Conservation (phyloP, 2,329 filamentous ascomycete genomes). For the Fusarium concolor region DNA sequence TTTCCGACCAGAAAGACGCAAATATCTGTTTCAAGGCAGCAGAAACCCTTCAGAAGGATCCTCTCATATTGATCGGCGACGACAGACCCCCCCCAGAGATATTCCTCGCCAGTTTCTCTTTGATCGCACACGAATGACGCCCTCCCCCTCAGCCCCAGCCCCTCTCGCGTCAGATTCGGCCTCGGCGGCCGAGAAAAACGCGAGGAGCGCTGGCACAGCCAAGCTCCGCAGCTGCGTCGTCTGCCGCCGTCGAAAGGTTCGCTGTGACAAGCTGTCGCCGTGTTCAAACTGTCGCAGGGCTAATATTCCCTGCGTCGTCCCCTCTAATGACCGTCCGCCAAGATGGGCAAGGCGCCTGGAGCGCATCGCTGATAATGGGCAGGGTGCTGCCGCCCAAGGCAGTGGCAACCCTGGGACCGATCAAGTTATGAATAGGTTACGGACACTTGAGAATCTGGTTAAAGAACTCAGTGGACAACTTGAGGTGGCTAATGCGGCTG, state of each 20-base stretch:
- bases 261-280: conserved; percentile 67
- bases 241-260: conserved; percentile 67
- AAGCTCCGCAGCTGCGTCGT: conserved; percentile 61
- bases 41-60: not conserved
- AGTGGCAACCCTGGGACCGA: conserved; percentile 44
- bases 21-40: not conserved
- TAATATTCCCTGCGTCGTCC: conserved; percentile 63
- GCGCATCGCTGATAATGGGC: conserved; percentile 48
- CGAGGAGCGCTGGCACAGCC: conserved; percentile 25
- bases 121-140: conserved; percentile 5
- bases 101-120: not conserved
- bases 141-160: not conserved
- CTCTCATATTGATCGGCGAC: rapidly evolving
- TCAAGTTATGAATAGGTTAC: conserved; percentile 62
- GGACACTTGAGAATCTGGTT: conserved; percentile 62
- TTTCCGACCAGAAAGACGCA: not conserved
- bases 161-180: conserved; percentile 35
- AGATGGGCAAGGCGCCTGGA: conserved; percentile 66
- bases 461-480: conserved; percentile 62
- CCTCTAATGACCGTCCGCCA: conserved; percentile 62
- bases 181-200: conserved; percentile 40
- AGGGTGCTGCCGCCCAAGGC: conserved; percentile 9
- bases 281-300: conserved; percentile 68
- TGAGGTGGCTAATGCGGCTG: conserved; percentile 52
- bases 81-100: rapidly evolving